These are phyloP conservation scores for Akebia trifoliata DNA, from an alignment of 164 flowering plant genomes.

Conservation along the genomic window DNA sequence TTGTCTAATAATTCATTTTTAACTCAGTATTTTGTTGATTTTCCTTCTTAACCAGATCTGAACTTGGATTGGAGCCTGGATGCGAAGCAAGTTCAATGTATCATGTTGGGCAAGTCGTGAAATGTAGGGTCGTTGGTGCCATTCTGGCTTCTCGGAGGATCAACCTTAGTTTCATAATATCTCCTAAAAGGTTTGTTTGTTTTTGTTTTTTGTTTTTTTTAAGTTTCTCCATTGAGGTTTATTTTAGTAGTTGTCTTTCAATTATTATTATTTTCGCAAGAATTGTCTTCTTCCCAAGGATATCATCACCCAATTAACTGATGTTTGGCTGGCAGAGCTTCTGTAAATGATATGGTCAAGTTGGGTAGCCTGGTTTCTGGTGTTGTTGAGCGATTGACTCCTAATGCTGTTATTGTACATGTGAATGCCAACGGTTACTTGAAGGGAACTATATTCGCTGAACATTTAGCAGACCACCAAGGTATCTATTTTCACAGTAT, in stretches of 20 bases:
- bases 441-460: slow-evolving; percentile 65
- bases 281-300: too few relatives aligned
- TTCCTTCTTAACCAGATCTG: slow-evolving; percentile 47
- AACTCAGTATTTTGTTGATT: not conserved
- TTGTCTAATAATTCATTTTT: slow-evolving; percentile 1
- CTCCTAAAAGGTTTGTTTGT: slow-evolving; percentile 61
- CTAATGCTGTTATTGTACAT: slow-evolving; percentile 45
- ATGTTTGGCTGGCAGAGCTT: slow-evolving; percentile 30
- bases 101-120: slow-evolving; percentile 96
- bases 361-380: slow-evolving; percentile 78
- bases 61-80: slow-evolving; percentile 80
- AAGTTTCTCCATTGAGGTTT: not conserved
- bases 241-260: not conserved
- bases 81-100: slow-evolving; percentile 54
- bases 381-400: slow-evolving; percentile 56
- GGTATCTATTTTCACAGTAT: slow-evolving; percentile 32
- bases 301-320: not conserved
- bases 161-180: slow-evolving; percentile 71
- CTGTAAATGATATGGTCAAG: slow-evolving; percentile 47
- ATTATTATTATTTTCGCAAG: too few relatives aligned
- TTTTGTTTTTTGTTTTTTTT: too few relatives aligned
- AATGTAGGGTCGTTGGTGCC: slow-evolving; percentile 75
- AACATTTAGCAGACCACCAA: slow-evolving; percentile 85
- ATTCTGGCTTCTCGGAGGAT: slow-evolving; percentile 60
- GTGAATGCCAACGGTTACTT: slow-evolving; percentile 37